Conservation (phyloP, 257 asterid genomes). For the Capsicum chinense region DNA sequence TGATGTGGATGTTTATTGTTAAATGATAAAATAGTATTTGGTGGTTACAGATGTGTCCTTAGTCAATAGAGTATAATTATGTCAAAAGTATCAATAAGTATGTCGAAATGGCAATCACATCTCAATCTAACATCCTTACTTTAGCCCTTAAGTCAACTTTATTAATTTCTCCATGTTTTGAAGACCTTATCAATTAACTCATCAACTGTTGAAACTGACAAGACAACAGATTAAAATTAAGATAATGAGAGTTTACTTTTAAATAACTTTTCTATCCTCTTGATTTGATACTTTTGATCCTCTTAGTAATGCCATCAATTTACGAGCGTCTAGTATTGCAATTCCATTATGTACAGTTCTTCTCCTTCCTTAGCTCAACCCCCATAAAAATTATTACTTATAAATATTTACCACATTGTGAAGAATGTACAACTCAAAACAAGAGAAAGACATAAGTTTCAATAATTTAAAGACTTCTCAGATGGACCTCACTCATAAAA, state of each 20-base stretch:
- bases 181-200: not conserved
- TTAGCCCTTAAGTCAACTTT: conserved; percentile 7
- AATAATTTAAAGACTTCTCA: conserved; percentile 46
- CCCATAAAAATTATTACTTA: not conserved
- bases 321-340: not conserved
- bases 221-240: conserved; percentile 16
- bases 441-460: conserved; percentile 25
- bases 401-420: not conserved
- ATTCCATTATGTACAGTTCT: conserved; percentile 2
- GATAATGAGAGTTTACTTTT: conserved; percentile 16
- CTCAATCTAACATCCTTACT: not conserved
- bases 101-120: conserved; percentile 14
- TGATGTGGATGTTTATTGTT: not conserved
- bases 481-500: conserved; percentile 41
- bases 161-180: not conserved
- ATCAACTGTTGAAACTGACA: conserved; percentile 14
- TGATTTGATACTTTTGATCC: not conserved
- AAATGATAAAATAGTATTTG: not conserved
- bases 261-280: not conserved
- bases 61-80: not conserved
- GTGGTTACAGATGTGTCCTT: not conserved
- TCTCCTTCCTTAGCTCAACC: not conserved
- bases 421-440: conserved; percentile 14
- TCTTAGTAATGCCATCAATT: not conserved
- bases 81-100: not conserved